Percentiles rank a stretch among this genome's conserved stretches.
These are phyloP conservation scores for Rhynchospora breviuscula DNA, from an alignment of 176 grass and related monocot genomes.

Conservation along the genomic window DNA sequence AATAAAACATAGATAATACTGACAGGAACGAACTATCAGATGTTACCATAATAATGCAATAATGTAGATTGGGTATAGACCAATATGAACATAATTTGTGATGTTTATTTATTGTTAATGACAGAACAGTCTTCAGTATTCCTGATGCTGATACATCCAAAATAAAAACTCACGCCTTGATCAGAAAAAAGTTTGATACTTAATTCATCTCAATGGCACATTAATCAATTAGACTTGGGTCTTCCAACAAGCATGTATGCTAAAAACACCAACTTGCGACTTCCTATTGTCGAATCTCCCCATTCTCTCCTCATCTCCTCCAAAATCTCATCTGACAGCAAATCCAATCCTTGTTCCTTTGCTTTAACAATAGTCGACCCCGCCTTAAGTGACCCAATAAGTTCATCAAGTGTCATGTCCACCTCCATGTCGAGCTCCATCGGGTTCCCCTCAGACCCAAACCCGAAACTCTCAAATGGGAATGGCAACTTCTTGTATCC, in stretches of 20 bases:
- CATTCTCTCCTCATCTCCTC: conserved; percentile 40
- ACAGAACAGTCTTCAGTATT: no score
- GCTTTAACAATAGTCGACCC: conserved; percentile 41
- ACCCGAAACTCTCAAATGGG: conserved; percentile 59
- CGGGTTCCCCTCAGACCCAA: conserved; percentile 46
- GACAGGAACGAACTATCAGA: neutral
- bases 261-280: neutral
- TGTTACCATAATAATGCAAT: no score
- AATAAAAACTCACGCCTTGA: neutral
- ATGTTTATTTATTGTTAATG: no score
- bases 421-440: conserved; percentile 47
- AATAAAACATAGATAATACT: neutral
- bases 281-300: conserved; percentile 12
- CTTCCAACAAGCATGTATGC: conserved; percentile 8
- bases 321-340: conserved; percentile 43
- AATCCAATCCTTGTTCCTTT: conserved; percentile 50
- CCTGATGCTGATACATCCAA: no score
- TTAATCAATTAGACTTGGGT: neutral
- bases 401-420: conserved; percentile 50
- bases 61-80: no score
- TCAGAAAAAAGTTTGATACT: neutral
- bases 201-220: neutral
- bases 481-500: conserved; percentile 51
- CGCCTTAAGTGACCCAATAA: conserved; percentile 31
- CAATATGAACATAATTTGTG: no score